These are phyloP conservation scores for Megacollybia marginata DNA, from an alignment of 768 basidiomycete species.

Conservation along the genomic window DNA sequence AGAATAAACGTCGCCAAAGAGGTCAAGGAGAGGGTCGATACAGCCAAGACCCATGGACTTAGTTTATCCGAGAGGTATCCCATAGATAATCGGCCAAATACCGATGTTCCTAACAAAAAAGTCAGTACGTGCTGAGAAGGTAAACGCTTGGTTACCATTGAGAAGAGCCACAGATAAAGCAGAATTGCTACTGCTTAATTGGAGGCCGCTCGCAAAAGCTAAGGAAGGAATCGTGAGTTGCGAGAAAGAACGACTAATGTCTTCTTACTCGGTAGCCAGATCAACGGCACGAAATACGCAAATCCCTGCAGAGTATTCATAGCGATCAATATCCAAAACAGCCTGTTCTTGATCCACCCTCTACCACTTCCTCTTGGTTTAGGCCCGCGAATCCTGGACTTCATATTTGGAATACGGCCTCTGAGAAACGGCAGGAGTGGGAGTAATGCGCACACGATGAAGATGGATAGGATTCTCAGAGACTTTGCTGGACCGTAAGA, in stretches of 20 bases:
- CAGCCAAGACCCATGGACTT: constrained; percentile 15
- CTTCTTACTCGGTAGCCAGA: constrained; percentile 19
- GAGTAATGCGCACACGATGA: constrained; percentile 10
- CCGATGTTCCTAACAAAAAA: constrained; percentile 9
- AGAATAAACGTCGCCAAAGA: constrained; percentile 21
- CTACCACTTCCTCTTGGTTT: constrained; percentile 4
- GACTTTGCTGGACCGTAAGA: constrained; percentile 13
- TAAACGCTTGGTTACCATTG: constrained; percentile 12
- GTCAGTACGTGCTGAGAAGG: not conserved
- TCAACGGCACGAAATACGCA: constrained; percentile 18
- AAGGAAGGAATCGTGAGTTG: not conserved
- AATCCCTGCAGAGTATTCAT: constrained; percentile 20
- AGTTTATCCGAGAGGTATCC: constrained; percentile 18
- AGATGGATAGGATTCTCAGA: constrained; percentile 19
- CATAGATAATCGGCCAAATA: constrained; percentile 14
- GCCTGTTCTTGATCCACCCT: constrained; percentile 12
- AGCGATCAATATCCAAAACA: constrained; percentile 16
- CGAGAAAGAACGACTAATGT: no score
- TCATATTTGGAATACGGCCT: constrained; percentile 15
- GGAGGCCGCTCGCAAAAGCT: constrained; percentile 16
- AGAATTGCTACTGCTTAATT: constrained; percentile 8
- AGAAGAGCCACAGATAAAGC: constrained; percentile 14
- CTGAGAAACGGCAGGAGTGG: constrained; percentile 19
- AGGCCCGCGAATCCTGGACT: constrained; percentile 12
- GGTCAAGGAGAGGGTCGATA: constrained; percentile 9